phyloP scores from a whole-genome alignment of 345 rosid genomes.

The Dovyalis caffra region DNA sequence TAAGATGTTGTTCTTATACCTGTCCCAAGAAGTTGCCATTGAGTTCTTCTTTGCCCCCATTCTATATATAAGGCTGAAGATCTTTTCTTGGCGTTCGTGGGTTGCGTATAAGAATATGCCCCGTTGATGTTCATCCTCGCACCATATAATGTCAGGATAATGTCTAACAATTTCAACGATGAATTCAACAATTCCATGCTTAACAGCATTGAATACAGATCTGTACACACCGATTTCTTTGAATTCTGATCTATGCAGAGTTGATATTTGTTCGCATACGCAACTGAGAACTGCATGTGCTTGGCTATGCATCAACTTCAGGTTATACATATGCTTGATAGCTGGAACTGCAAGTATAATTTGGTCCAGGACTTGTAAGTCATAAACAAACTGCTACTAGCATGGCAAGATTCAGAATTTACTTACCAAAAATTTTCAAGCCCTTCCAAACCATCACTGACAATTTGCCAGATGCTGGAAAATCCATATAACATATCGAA shows the following conservation, averaged over 20 bases:
- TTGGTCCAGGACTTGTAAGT: slow-evolving; percentile 5
- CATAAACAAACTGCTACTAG: neutral
- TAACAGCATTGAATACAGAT: slow-evolving; percentile 54
- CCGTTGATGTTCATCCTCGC: slow-evolving; percentile 36
- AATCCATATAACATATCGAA: neutral
- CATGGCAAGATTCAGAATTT: neutral
- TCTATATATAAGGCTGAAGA: slow-evolving; percentile 60
- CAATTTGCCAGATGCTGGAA: slow-evolving; percentile 15
- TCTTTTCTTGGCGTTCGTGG: slow-evolving; percentile 64
- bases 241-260: slow-evolving; percentile 25
- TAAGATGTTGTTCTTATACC: slow-evolving; percentile 48
- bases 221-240: slow-evolving; percentile 33
- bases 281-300: slow-evolving; percentile 45
- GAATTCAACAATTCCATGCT: slow-evolving; percentile 62
- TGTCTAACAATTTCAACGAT: slow-evolving; percentile 48
- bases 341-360: slow-evolving; percentile 41
- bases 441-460: slow-evolving; percentile 11
- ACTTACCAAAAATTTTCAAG: slow-evolving; percentile 23
- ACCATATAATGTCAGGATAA: slow-evolving; percentile 60
- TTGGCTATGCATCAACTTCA: slow-evolving; percentile 51
- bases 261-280: slow-evolving; percentile 52
- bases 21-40: slow-evolving; percentile 35
- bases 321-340: slow-evolving; percentile 40
- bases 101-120: slow-evolving; percentile 58
- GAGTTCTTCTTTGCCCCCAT: slow-evolving; percentile 61